Evolutionary conservation across 495 filamentous ascomycete species (phyloP), one percentile per base, ranked within the genome.

Genomic region (Tetracladium setigerum): DNA sequence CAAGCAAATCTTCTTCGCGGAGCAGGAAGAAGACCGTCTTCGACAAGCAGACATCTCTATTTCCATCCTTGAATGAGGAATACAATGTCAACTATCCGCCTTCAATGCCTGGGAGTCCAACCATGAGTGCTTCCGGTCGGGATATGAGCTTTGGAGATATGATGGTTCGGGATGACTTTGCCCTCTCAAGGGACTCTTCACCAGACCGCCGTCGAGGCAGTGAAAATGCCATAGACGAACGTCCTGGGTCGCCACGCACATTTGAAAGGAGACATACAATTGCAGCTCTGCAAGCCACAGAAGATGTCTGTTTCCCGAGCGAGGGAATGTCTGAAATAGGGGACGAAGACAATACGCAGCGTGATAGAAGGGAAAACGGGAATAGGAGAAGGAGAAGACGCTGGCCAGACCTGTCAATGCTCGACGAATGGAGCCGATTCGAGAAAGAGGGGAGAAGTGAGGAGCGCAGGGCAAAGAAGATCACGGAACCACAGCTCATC

Each of bases 1-100:
- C 74, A 4, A 59, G 54, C 34, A 54, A 41, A n/a, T 59, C 56
- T 12, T 62, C 59, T 9, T 53, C 59, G 11, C 38, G 36, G 19
- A 71, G 60, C 54, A 67, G 61, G 47, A 65, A 60, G 40, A 66
- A 50, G 47, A 61, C 54, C 3, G 48, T 58, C 24, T 61, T 55
- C 32, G 55, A 61, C 35, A 50, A 43, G 16, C 47, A 53, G 37
- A 46, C 36, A 59, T 4, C 64, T 67, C 41, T 52, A 61, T 42
- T 37, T 64, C 58, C 12, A 35, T 47, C 46, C 56, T 34, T 43
- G 57, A 57, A 55, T 67, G 64, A 67, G 33, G 66, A 74, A 30
- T 89, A 89, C 62, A 83, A 95, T 76, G 77, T 97, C 49, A 98
- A 98, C 57, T 95, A 95, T 56, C 92, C 92, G n/a, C 92, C 92